Base-by-base conservation (phyloP, 2,329 filamentous ascomycete species). In the Fusarium clavum region DNA sequence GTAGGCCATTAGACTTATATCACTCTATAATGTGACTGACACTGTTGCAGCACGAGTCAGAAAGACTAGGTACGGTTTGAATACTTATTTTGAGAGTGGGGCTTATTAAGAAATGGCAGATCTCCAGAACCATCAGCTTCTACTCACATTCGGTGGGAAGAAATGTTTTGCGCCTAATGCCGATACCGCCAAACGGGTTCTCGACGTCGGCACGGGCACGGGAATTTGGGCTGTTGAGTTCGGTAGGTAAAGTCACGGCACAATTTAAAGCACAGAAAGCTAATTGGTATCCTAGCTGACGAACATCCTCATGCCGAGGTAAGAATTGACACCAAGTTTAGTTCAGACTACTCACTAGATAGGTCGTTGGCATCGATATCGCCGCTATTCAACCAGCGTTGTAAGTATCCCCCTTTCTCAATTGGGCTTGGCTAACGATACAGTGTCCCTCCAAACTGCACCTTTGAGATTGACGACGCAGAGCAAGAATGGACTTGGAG, bases 211-310 rank as follows among this genome's bases (percentile, higher is more conserved):
- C 1, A 71, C 69, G 0, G 69, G 69, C 1, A 71, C 69, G 3
- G 69, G 68, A 3, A 44, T 69, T 2, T 71, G 69, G 69, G 69
- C 69, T 0, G 56, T 71, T 1, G 64, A 71, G 12, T 71, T 71
- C 25, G 68, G 68, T 67, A 34, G 3, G 30, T 30, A 2, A 8
- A 2, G 8, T 25, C 25, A 25, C 6, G 2, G 9, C 25, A 27
- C 27, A 27, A 10, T 3, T 27, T 11, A 3, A 11, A 27, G n/a
- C n/a, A n/a, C n/a, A n/a, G n/a, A n/a, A n/a, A n/a, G n/a, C n/a
- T n/a, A n/a, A n/a, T n/a, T n/a, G n/a, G n/a, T n/a, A n/a, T n/a
- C n/a, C n/a, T n/a, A n/a, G n/a, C n/a, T n/a, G 69, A 71, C 1
- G 57, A 69, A 4, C 69, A 71, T 18, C 69, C 69, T 10, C 52